Base-by-base conservation (phyloP, 352 stramenopile species). In the Phytophthora meadii region DNA sequence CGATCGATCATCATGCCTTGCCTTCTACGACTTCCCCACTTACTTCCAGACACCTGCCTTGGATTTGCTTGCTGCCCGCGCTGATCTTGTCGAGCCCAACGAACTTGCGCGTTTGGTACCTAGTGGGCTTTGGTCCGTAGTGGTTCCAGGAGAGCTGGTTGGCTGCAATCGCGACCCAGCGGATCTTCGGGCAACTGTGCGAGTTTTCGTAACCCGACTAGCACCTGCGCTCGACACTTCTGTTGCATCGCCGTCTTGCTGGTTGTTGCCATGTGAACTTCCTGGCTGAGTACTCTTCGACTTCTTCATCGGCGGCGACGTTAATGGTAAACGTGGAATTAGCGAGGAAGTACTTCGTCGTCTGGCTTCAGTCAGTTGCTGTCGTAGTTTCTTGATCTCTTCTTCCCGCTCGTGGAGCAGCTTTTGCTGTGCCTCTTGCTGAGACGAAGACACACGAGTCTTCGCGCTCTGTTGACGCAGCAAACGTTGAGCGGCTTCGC, bases 311-410 rank as follows among this genome's bases (percentile, higher is more conserved):
- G 72, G 75, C 8, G 72, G 64, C 2, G 74, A 81, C 7, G 74
- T 68, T 37, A 69, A 53, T 12, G 65, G 70, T 8, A 88, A 22
- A 4, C 86, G 77, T n/a, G 86, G 86, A 37, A 94, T 92, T 11
- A 94, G 77, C 3, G 84, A 84, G 14, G 74, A 82, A n/a, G 85
- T 86, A 25, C 70, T 92, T 25, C 87, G 79, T 46, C 88, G 82
- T 2, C 87, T 82, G 5, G 84, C 83, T 50, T 95, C 87, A 0
- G 77, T 90, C 17, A 95, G 59, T 68, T 83, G 60, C 22, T 90
- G 81, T 6, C 87, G 82, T 27, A 95, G 59, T 53, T 92, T 93
- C 54, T 87, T 87, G 34, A 95, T 87, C 55, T 95, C 87, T 37
- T 89, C 81, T 56, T 95, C 87, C 14, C 87, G 81, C 39, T 91